Evolutionary conservation across 805 yeast genomes (phyloP).

Genomic region (Wickerhamiella kurtzmanii): DNA sequence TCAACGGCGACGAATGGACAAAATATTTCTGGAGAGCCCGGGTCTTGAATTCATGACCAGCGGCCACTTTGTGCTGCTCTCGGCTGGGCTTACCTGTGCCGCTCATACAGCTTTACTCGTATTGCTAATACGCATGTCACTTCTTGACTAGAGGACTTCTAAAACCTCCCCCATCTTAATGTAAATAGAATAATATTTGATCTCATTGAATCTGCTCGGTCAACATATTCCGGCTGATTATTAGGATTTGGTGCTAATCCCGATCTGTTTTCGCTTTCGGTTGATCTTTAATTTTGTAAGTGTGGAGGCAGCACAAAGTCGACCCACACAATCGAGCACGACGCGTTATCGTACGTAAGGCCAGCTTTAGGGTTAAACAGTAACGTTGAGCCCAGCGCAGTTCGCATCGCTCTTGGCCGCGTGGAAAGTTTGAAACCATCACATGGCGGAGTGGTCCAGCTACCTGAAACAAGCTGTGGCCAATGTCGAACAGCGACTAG

Average conservation of each 20-base stretch:
- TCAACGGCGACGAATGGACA: constrained; percentile 23
- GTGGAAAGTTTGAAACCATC: neutral
- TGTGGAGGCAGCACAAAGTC: no score
- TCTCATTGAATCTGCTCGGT: no score
- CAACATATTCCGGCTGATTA: neutral
- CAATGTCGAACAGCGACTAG: constrained; percentile 30
- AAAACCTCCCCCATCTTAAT: no score
- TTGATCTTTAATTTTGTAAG: no score
- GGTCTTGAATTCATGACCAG: constrained; percentile 40
- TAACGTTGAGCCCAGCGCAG: no score
- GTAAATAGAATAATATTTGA: no score
- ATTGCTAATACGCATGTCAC: constrained; percentile 32
- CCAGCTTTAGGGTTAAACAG: neutral
- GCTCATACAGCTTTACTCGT: constrained; percentile 41
- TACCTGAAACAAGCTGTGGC: constrained; percentile 31
- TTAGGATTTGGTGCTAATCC: no score
- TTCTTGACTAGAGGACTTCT: neutral
- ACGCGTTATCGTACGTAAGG: neutral
- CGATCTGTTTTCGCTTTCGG: no score
- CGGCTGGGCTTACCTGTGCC: constrained; percentile 36
- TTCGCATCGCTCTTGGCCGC: no score
- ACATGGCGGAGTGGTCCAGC: constrained; percentile 22
- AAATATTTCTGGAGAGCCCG: constrained; percentile 27
- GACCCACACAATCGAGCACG: no score
- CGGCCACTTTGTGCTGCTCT: constrained; percentile 45